phyloP scores from a whole-genome alignment of 2,329 filamentous ascomycete genomes.

The Aspergillus fumigatiaffinis region DNA sequence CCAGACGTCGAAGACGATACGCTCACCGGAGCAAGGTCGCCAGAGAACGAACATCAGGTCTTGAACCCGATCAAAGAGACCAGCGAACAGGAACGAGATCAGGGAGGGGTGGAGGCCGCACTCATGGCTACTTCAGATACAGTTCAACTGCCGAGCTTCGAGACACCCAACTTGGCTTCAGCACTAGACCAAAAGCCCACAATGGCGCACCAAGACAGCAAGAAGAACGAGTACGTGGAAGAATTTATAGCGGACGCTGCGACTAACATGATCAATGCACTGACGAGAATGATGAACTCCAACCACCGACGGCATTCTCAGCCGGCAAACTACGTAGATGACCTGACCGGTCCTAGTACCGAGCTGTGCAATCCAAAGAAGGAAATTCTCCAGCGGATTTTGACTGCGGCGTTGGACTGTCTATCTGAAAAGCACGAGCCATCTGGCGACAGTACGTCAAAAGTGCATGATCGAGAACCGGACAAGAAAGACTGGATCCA shows the following conservation, averaged over 20 bases:
- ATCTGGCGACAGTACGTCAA: slow-evolving; percentile 1
- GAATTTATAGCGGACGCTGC: slow-evolving; percentile 27
- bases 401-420: slow-evolving; percentile 26
- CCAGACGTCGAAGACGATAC: slow-evolving; percentile 2
- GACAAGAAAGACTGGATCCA: slow-evolving; percentile 26
- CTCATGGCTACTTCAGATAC: neutral
- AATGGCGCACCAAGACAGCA: slow-evolving; percentile 1
- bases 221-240: slow-evolving; percentile 13
- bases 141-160: slow-evolving; percentile 12
- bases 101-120: neutral
- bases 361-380: slow-evolving; percentile 25
- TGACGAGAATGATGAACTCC: slow-evolving; percentile 31
- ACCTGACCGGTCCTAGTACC: slow-evolving; percentile 14
- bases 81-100: neutral
- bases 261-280: slow-evolving; percentile 29
- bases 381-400: slow-evolving; percentile 30
- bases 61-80: neutral
- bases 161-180: slow-evolving; percentile 9
- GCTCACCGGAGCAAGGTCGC: neutral
- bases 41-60: slow-evolving; percentile 5
- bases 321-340: slow-evolving; percentile 18
- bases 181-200: slow-evolving; percentile 6
- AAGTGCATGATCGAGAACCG: slow-evolving; percentile 7
- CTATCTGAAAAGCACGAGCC: slow-evolving; percentile 13
- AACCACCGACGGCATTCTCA: slow-evolving; percentile 20